Evolutionary conservation across 1,284 basidiomycete species (phyloP).

Genomic region (Pholiota adiposa): DNA sequence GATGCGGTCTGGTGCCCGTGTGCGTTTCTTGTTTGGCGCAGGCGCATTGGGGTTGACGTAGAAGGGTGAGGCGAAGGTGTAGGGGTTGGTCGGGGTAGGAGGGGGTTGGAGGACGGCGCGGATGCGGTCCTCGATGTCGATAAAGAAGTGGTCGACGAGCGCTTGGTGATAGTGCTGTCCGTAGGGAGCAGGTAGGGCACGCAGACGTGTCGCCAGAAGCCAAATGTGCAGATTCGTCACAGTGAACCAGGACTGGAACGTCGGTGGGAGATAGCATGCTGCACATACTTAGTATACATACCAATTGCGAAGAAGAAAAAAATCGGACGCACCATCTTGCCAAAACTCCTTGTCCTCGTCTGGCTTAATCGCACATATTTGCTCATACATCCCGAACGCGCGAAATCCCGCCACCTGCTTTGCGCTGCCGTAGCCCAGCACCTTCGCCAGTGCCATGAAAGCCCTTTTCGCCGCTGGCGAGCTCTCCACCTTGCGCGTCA

Average conservation of each 20-base stretch:
- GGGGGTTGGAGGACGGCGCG: slow-evolving; percentile 77
- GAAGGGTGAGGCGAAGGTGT: slow-evolving; percentile 48
- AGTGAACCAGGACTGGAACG: slow-evolving; percentile 98
- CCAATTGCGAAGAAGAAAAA: not conserved
- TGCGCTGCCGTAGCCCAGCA: slow-evolving; percentile 64
- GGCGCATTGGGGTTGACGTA: slow-evolving; percentile 52
- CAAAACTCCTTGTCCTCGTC: slow-evolving; percentile 70
- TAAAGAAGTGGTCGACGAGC: slow-evolving; percentile 94
- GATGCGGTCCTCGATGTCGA: slow-evolving; percentile 92
- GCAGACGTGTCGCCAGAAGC: slow-evolving; percentile 87
- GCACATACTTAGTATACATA: not conserved
- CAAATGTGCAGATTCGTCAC: slow-evolving; percentile 94
- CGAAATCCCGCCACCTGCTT: slow-evolving; percentile 65
- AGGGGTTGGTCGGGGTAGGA: slow-evolving; percentile 37
- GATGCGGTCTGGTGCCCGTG: slow-evolving; percentile 75
- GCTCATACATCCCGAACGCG: slow-evolving; percentile 60
- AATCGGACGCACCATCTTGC: slow-evolving; percentile 59
- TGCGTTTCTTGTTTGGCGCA: slow-evolving; percentile 28
- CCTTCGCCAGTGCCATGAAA: slow-evolving; percentile 54
- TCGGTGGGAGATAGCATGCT: slow-evolving; percentile 90
- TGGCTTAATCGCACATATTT: slow-evolving; percentile 57
- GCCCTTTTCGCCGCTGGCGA: slow-evolving; percentile 53
- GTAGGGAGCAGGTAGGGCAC: slow-evolving; percentile 75
- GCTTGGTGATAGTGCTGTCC: slow-evolving; percentile 77
- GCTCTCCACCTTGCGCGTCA: slow-evolving; percentile 57